A percentile compares a stretch with the other conserved stretches of the same genome.
phyloP scores from a whole-genome alignment of 371 early-diverging fungal species.

The Actinomortierella wolfii region DNA sequence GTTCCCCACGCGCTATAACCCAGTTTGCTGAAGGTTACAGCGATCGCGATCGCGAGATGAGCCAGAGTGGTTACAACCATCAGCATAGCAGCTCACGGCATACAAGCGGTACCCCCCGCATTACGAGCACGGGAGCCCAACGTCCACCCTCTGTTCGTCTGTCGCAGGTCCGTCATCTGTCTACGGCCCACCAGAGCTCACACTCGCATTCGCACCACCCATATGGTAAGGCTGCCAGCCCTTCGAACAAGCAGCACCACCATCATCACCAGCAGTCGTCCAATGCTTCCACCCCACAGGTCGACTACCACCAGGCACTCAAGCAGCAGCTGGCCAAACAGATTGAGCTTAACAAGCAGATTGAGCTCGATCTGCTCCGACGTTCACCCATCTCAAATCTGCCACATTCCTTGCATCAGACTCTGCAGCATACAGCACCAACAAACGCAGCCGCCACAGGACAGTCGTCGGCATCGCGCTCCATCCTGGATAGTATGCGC shows the following conservation, averaged over 20 bases:
- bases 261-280: too few species aligned
- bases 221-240: slow-evolving; percentile 38
- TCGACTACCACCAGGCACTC: slow-evolving; percentile 39
- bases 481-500: background rate
- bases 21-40: slow-evolving; percentile 42
- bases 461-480: slow-evolving; percentile 3
- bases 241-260: slow-evolving; percentile 26
- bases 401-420: slow-evolving; percentile 39
- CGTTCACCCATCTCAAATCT: slow-evolving; percentile 42
- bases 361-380: slow-evolving; percentile 39
- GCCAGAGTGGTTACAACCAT: background rate
- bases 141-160: slow-evolving; percentile 37
- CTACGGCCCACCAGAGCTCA: slow-evolving; percentile 40
- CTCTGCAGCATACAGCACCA: slow-evolving; percentile 23
- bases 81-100: too few species aligned
- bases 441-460: slow-evolving; percentile 3
- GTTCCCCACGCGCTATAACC: slow-evolving; percentile 2
- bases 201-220: slow-evolving; percentile 44
- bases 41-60: slow-evolving; percentile 20
- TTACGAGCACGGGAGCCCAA: slow-evolving; percentile 4
- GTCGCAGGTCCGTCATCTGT: slow-evolving; percentile 41
- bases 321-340: slow-evolving; percentile 44
- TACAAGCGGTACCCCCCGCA: too few species aligned
- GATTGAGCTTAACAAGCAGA: slow-evolving; percentile 38
- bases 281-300: slow-evolving; percentile 6